Evolutionary conservation across 345 rosid species (phyloP).

Genomic region (Clarkia xantiana): DNA sequence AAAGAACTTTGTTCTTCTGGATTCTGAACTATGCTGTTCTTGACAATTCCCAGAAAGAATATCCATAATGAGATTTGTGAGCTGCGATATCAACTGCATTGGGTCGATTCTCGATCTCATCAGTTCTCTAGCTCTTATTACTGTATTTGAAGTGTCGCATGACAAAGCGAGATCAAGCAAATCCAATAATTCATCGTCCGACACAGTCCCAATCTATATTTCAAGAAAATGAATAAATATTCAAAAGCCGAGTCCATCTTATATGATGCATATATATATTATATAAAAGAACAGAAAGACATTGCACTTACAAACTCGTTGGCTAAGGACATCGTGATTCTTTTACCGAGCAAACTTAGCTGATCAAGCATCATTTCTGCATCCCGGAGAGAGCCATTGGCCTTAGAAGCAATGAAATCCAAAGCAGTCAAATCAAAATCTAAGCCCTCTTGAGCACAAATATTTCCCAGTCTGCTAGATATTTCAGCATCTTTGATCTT

Average conservation of each 20-base stretch:
- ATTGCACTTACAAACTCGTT: slow-evolving; percentile 67
- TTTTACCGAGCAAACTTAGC: slow-evolving; percentile 77
- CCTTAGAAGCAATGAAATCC: slow-evolving; percentile 75
- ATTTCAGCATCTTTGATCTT: slow-evolving; percentile 55
- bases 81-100: slow-evolving; percentile 79
- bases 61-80: slow-evolving; percentile 88
- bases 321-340: slow-evolving; percentile 55
- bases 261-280: neutral
- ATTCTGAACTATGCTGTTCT: slow-evolving; percentile 43
- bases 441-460: slow-evolving; percentile 61
- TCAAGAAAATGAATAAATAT: slow-evolving; percentile 3
- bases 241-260: neutral
- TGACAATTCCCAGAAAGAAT: slow-evolving; percentile 54
- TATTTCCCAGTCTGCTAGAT: slow-evolving; percentile 41
- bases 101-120: slow-evolving; percentile 95
- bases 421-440: slow-evolving; percentile 61
- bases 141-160: slow-evolving; percentile 84
- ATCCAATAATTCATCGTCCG: slow-evolving; percentile 89
- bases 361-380: slow-evolving; percentile 96
- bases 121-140: slow-evolving; percentile 78
- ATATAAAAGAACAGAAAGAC: slow-evolving; percentile 1
- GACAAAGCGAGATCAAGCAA: slow-evolving; percentile 86
- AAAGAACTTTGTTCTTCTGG: slow-evolving; percentile 32
- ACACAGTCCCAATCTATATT: slow-evolving; percentile 74
- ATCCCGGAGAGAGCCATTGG: slow-evolving; percentile 88